Percentiles rank a stretch among this genome's conserved stretches.
Evolutionary conservation across 306 rosid species (phyloP).

Genomic region (Cicer bijugum): DNA sequence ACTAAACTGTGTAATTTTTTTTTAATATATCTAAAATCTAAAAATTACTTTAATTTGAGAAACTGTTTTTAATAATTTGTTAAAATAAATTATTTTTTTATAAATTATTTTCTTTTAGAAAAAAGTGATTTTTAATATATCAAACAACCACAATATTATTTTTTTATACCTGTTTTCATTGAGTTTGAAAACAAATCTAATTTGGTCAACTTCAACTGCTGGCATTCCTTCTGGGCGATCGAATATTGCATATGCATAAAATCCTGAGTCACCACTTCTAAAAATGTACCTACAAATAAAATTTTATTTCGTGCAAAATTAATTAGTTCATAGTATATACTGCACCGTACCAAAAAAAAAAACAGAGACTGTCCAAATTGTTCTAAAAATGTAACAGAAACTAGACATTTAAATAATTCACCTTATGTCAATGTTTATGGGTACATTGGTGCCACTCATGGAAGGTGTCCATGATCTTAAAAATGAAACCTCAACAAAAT

Average conservation of each 20-base stretch:
- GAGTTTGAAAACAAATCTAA: conserved; percentile 69
- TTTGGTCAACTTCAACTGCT: conserved; percentile 58
- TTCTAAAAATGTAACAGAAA: background rate
- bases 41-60: too few relatives aligned
- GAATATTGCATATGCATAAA: conserved; percentile 67
- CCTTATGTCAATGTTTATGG: conserved; percentile 82
- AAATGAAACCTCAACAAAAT: conserved; percentile 73
- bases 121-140: too few relatives aligned
- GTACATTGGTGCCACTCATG: conserved; percentile 40
- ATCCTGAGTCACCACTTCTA: conserved; percentile 66
- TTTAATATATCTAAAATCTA: too few relatives aligned
- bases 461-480: conserved; percentile 56
- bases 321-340: background rate
- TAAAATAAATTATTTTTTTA: background rate
- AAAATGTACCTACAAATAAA: conserved; percentile 61
- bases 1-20: too few relatives aligned
- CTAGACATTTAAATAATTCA: conserved; percentile 8
- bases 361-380: background rate
- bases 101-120: too few relatives aligned
- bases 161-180: conserved; percentile 48
- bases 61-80: background rate
- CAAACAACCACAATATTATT: too few relatives aligned
- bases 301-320: background rate
- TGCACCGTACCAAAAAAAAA: background rate
- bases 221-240: conserved; percentile 71